Evolutionary conservation across 208 protist genomes (phyloP), one percentile per base, ranked within the genome.

Genomic region (Trypanosoma melophagium): DNA sequence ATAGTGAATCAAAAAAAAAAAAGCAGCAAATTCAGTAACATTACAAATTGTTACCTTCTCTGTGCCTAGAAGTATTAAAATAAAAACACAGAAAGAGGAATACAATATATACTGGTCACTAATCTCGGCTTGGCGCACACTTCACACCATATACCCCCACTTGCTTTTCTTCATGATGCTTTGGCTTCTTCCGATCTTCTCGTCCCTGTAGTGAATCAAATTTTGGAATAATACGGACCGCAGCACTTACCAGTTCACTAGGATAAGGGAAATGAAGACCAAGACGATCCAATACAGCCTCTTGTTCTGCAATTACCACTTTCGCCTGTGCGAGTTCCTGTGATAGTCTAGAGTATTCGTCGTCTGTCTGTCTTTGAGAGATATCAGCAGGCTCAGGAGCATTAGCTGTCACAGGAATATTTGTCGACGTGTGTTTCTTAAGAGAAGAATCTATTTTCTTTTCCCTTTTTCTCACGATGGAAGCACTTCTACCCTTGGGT

Each of bases 241-340:
- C 78, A 1, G 77, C 62, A 8, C 67, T 70, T 5, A 83, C 40
- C 42, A 79, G 40, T 21, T 31, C 81, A 3, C 52, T 49, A 12
- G 74, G 63, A 56, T 80, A 89, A 16, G 87, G 87, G 40, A 76
- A 71, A n/a, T 25, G 53, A 17, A 90, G 49, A 3, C 83, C 82
- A 16, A 93, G 74, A 21, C 81, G 74, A 53, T 93, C 87, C 41
- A 93, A 53, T 24, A 90, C 79, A 14, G 82, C 70, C 21, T 79
- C 64, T 66, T 89, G 84, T 65, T 90, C 80, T 3, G 81, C 84
- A 54, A 86, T 57, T n/a, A 56, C 28, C 7, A 54, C 41, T 76
- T 90, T 93, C 44, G 76, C 68, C 7, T 16, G 59, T 0, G 74
- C 69, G 49, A 93, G 69, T 63, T 89, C 75, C 35, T 50, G 53